Base-by-base conservation (phyloP, 2,329 filamentous ascomycete genomes). In the Cladosporium halotolerans region DNA sequence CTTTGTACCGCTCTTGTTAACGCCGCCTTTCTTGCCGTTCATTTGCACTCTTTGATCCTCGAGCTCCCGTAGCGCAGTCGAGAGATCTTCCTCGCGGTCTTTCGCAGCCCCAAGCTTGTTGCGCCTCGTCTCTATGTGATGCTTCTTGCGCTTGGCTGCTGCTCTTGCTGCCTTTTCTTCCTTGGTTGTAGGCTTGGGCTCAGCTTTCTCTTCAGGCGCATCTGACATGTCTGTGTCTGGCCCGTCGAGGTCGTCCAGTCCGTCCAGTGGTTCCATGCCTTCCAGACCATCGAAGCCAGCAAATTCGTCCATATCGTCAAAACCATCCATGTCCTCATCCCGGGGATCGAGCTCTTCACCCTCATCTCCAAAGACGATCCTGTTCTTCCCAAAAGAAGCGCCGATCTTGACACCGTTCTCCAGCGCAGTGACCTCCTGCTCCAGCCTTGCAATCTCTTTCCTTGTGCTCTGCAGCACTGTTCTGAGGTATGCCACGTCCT, bases 1-100 rank as follows among this genome's bases (percentile, higher is more conserved):
- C 62, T 82, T 84, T 61, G 81, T 71, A 8, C 82, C 82, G 53
- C 79, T 73, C 68, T 84, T 84, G 68, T 84, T 85, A 51, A 79
- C 73, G 1, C 82, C 82, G 14, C 81, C 82, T 3, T 81, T 71
- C 2, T 74, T 77, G 56, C 79, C 78, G 58, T 75, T 77, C 81
- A 85, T 84, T 66, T 77, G 79, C 9, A 77, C 81, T 44, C 81
- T 73, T 65, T 85, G 82, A 57, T 76, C 66, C 41, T 83, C 80
- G 18, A 85, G 66, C 61, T 79, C 77, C 19, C 76, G 70, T 57
- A 83, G 75, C 0, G 81, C 82, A 3, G 73, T 72, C 31, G 73
- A 69, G 14, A 85, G 74, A 60, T 82, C 76, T 18, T 71, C 68
- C 60, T 82, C 76, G 49, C 80, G 75, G 54, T 76, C 75, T 64